Base-by-base conservation (phyloP, 1,284 basidiomycete genomes). In the Melampsora abietis-canadensis region DNA sequence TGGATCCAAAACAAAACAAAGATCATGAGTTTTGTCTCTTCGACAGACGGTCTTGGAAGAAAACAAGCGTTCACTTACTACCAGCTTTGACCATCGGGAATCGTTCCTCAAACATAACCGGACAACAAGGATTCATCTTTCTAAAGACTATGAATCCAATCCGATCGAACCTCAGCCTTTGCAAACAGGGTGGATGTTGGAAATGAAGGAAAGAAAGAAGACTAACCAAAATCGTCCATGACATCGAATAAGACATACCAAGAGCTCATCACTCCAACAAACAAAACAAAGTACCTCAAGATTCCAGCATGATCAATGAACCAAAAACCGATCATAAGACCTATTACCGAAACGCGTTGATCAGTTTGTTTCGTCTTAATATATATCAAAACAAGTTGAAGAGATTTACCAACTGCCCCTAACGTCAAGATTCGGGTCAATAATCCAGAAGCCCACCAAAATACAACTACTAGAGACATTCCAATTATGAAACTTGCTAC, bases 271-370 rank as follows among this genome's bases (percentile, higher is more conserved):
- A 70, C 68, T 15, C 68, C 68, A 12, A 70, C 44, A 48, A 70
- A 70, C n/a, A 70, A 46, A n/a, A 70, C 61, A 54, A 48, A 70
- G 48, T 70, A 70, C 7, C 68, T 59, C 7, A 70, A 31, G 27
- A 70, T 48, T 12, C 68, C 68, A 48, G 61, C 68, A 64, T 70
- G 68, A 70, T 70, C 68, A 51, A 70, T 64, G 48, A 70, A 70
- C 68, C 68, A 70, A 63, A 70, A 70, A 19, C 60, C 68, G 21
- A 70, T 70, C 68, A 70, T 51, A 51, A 70, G 61, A n/a, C 68
- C 68, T 70, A 61, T 17, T 12, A 34, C 8, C 31, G 2, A 46
- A 6, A 54, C 30, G 34, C 17, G 2, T n/a, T 1, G 46, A 60
- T 10, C 19, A 34, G 15, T 27, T 31, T n/a, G 24, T 59, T 15